phyloP scores from a whole-genome alignment of 345 rosid species.

The Euphorbia tirucalli region DNA sequence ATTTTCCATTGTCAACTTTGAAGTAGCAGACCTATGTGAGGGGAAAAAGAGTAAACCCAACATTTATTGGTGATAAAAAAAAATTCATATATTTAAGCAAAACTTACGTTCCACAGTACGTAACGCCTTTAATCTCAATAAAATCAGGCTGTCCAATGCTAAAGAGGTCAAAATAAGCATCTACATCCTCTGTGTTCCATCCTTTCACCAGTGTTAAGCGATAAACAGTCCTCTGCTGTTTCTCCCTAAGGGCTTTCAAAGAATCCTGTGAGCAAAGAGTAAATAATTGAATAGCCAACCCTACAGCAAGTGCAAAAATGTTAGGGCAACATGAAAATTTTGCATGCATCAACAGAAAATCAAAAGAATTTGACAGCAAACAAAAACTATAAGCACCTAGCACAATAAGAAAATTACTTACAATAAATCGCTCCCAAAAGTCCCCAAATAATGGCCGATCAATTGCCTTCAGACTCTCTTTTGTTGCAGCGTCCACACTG shows the following conservation, averaged over 20 bases:
- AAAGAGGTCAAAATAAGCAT: slow-evolving; percentile 82
- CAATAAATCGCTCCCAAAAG: slow-evolving; percentile 95
- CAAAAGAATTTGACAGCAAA: neutral
- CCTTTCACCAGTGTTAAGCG: slow-evolving; percentile 95
- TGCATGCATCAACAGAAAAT: neutral
- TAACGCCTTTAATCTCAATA: slow-evolving; percentile 96
- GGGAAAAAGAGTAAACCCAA: neutral
- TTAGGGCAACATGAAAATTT: neutral
- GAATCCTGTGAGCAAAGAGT: slow-evolving; percentile 53
- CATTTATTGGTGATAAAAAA: neutral
- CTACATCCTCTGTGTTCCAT: slow-evolving; percentile 88
- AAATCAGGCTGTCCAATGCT: slow-evolving; percentile 89
- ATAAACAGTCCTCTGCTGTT: slow-evolving; percentile 87
- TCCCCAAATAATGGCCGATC: slow-evolving; percentile 95
- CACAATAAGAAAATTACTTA: slow-evolving; percentile 32
- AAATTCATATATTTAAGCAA: slow-evolving; percentile 4
- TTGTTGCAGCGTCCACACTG: slow-evolving; percentile 98
- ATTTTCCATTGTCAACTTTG: slow-evolving; percentile 96
- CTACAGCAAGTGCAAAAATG: neutral
- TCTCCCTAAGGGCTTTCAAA: slow-evolving; percentile 69
- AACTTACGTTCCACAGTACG: slow-evolving; percentile 91
- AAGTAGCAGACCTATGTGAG: slow-evolving; percentile 69
- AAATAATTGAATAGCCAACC: neutral
- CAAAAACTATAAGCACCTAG: neutral
- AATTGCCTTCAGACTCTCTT: slow-evolving; percentile 92